Base-by-base conservation (phyloP, 2,329 filamentous ascomycete species). In the Exophiala lecanii-corni region DNA sequence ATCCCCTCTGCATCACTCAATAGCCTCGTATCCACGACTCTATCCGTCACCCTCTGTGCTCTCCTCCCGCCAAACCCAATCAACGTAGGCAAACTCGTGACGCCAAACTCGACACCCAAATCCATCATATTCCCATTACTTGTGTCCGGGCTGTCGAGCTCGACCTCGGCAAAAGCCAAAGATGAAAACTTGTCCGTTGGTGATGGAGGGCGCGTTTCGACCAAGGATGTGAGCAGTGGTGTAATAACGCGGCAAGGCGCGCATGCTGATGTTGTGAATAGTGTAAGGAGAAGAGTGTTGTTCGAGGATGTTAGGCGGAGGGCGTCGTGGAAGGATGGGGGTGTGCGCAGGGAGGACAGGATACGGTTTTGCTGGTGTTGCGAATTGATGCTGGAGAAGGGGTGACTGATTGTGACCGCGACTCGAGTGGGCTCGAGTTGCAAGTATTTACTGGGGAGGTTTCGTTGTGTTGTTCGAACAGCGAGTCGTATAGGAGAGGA, bases 91-190 rank as follows among this genome's bases (percentile, higher is more conserved):
- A 56, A 47, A 32, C 51, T 55, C 5, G 44, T 53, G n/a, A 56
- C 48, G 9, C 51, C 54, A 16, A 49, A 56, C 40, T 54, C 50
- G 19, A 56, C 48, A 1, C 51, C 54, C 23, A 54, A 18, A 35
- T 55, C 50, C 34, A 51, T 47, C 51, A 56, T 55, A n/a, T 36
- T 49, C 23, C 51, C 53, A 39, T 51, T 46, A 25, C 46, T 49
- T n/a, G n/a, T 73, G 41, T 55, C 54, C 13, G 54, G 49, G 18
- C 44, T 49, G 36, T 56, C 54, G 10, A 56, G 43, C 32, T 55
- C 49, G 7, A 56, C 32, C 33, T 56, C 54, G 13, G 54, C 54
- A 30, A 56, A 50, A 1, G 51, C 50, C n/a, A 56, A 44, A 2
- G 26, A 30, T 5, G 49, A 45, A 35, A 43, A 56, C 16, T 39